Conservation (phyloP, 106 monocot species). For the Dactylorhiza incarnata region DNA sequence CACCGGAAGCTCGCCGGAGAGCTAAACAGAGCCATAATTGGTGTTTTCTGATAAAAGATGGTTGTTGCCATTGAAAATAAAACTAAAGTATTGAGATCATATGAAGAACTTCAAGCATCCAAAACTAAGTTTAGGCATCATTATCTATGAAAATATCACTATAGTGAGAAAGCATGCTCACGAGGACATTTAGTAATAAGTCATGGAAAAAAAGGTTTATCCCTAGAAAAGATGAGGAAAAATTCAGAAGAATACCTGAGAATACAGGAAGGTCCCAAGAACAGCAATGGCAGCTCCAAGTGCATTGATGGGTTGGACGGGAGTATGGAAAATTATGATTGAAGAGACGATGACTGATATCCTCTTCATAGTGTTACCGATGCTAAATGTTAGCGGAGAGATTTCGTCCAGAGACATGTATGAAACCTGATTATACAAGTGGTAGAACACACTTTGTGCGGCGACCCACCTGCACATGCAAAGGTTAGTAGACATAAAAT, state of each 20-base stretch:
- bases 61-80: not conserved
- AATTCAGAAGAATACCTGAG: conserved; percentile 36
- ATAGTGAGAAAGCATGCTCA: not conserved
- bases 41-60: not conserved
- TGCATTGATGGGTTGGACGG: conserved; percentile 79
- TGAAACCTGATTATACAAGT: conserved; percentile 90
- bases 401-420: conserved; percentile 90
- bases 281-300: conserved; percentile 88
- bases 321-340: conserved; percentile 83
- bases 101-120: not conserved
- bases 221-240: not conserved
- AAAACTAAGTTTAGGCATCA: not conserved
- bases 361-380: conserved; percentile 89
- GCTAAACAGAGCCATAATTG: not conserved
- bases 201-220: not conserved
- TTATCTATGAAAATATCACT: not conserved
- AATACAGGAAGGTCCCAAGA: conserved; percentile 84
- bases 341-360: conserved; percentile 90
- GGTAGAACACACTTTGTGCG: conserved; percentile 88
- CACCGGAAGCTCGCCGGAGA: too few species aligned
- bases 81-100: not conserved
- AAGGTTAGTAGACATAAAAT: conserved; percentile 14
- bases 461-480: conserved; percentile 54
- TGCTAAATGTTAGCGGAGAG: conserved; percentile 82
- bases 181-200: not conserved